These are phyloP conservation scores for Plectranthus barbatus DNA, from an alignment of 257 asterid species.

Conservation along the genomic window DNA sequence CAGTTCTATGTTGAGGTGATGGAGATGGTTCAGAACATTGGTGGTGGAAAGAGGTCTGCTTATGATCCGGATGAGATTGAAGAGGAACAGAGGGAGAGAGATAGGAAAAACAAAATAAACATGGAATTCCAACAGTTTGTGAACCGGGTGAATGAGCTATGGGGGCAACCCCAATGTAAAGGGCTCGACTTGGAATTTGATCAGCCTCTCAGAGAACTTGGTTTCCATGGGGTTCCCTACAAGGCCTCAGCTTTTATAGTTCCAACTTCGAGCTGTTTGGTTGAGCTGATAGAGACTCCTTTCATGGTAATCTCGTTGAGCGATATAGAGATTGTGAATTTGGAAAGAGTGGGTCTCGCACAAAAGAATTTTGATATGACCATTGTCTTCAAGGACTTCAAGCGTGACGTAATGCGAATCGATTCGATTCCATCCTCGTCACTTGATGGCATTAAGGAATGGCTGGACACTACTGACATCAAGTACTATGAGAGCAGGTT, in stretches of 20 bases:
- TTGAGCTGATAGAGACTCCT: slow-evolving; percentile 51
- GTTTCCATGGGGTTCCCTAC: slow-evolving; percentile 53
- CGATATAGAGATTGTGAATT: slow-evolving; percentile 54
- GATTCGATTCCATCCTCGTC: slow-evolving; percentile 53
- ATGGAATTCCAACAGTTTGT: slow-evolving; percentile 50
- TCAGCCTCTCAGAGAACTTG: slow-evolving; percentile 54
- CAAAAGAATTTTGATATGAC: slow-evolving; percentile 66
- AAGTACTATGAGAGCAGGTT: slow-evolving; percentile 66
- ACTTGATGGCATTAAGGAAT: slow-evolving; percentile 60
- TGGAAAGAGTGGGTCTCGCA: slow-evolving; percentile 61
- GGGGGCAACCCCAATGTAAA: slow-evolving; percentile 44
- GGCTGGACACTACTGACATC: slow-evolving; percentile 54
- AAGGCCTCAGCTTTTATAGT: slow-evolving; percentile 48
- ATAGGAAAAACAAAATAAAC: slow-evolving; percentile 47
- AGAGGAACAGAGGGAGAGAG: slow-evolving; percentile 62
- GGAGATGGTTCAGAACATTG: slow-evolving; percentile 56
- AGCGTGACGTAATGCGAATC: slow-evolving; percentile 43
- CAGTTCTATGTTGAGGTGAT: slow-evolving; percentile 59
- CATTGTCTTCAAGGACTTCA: slow-evolving; percentile 59
- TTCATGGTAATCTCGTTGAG: slow-evolving; percentile 40
- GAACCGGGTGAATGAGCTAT: slow-evolving; percentile 44
- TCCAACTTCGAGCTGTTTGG: slow-evolving; percentile 50
- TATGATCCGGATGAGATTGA: slow-evolving; percentile 71
- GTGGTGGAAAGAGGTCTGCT: slow-evolving; percentile 54
- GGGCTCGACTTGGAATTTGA: slow-evolving; percentile 48